phyloP scores from a whole-genome alignment of 2,329 filamentous ascomycete genomes.

The Ophiocordyceps camponoti-floridani region DNA sequence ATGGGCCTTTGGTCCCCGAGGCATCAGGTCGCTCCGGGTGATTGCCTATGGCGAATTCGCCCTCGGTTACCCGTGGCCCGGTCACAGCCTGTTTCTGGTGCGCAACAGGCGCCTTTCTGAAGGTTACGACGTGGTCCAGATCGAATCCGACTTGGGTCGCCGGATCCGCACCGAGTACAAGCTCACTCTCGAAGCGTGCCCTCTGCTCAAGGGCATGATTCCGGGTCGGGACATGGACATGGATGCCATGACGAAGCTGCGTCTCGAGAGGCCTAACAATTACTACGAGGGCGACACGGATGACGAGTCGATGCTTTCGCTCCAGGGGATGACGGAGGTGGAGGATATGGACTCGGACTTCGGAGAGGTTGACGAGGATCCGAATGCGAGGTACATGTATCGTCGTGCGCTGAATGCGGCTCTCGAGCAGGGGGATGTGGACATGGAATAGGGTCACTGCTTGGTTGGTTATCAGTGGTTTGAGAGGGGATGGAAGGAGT shows the following conservation, averaged over 20 bases:
- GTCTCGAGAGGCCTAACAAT: background rate
- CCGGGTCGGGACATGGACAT: background rate
- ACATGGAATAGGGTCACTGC: too few species aligned
- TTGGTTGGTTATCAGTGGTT: too few species aligned
- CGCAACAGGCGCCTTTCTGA: background rate
- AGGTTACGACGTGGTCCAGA: background rate
- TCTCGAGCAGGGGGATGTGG: too few species aligned
- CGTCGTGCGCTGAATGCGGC: too few species aligned
- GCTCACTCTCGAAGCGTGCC: background rate
- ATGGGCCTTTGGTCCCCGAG: background rate
- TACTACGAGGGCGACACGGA: background rate
- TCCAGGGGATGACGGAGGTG: too few species aligned
- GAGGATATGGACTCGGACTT: too few species aligned
- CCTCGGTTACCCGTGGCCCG: background rate
- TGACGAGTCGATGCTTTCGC: too few species aligned
- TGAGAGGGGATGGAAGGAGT: too few species aligned
- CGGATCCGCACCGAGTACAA: background rate
- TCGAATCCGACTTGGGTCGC: background rate
- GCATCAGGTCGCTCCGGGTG: background rate
- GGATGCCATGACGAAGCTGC: background rate
- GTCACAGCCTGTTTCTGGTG: background rate
- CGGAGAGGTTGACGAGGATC: too few species aligned
- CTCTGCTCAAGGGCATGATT: background rate
- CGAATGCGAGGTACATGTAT: too few species aligned
- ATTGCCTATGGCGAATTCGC: background rate